Percentiles rank a stretch among this genome's conserved stretches.
These are phyloP conservation scores for Sicyos baderoa DNA, from an alignment of 306 rosid species.

Conservation along the genomic window DNA sequence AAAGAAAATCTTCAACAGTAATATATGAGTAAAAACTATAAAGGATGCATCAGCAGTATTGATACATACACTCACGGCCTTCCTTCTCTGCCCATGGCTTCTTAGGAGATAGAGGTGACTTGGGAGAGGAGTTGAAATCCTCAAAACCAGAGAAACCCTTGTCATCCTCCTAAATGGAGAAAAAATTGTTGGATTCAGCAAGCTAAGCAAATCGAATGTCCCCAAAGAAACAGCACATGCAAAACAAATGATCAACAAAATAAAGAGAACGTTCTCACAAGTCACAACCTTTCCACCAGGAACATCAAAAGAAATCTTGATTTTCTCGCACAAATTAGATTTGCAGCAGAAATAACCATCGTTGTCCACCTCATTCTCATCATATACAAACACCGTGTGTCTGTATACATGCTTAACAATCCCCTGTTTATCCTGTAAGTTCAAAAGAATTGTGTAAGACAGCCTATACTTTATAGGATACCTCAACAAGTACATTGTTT, in stretches of 20 bases:
- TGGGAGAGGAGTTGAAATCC: conserved; percentile 69
- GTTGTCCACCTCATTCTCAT: conserved; percentile 57
- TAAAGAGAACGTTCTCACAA: conserved; percentile 9
- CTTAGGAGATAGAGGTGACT: conserved; percentile 79
- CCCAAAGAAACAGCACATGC: neutral
- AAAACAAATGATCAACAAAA: neutral
- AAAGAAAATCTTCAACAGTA: conserved; percentile 20
- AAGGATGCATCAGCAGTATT: conserved; percentile 19
- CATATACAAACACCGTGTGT: conserved; percentile 56
- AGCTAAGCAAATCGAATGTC: neutral
- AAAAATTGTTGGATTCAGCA: conserved; percentile 13
- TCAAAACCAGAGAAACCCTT: conserved; percentile 45
- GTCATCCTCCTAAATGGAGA: conserved; percentile 53
- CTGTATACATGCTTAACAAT: conserved; percentile 69
- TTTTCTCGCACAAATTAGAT: conserved; percentile 75
- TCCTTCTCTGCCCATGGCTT: conserved; percentile 68
- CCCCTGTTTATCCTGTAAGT: conserved; percentile 79
- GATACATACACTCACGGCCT: conserved; percentile 47
- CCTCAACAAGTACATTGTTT: conserved; percentile 14
- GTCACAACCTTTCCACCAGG: conserved; percentile 50
- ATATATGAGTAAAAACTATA: conserved; percentile 18
- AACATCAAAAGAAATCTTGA: conserved; percentile 42
- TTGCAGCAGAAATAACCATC: conserved; percentile 73
- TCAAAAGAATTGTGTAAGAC: conserved; percentile 22
- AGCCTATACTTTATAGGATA: conserved; percentile 17